Base-by-base conservation (phyloP, 2,329 filamentous ascomycete species). In the Pseudogymnoascus sp. region DNA sequence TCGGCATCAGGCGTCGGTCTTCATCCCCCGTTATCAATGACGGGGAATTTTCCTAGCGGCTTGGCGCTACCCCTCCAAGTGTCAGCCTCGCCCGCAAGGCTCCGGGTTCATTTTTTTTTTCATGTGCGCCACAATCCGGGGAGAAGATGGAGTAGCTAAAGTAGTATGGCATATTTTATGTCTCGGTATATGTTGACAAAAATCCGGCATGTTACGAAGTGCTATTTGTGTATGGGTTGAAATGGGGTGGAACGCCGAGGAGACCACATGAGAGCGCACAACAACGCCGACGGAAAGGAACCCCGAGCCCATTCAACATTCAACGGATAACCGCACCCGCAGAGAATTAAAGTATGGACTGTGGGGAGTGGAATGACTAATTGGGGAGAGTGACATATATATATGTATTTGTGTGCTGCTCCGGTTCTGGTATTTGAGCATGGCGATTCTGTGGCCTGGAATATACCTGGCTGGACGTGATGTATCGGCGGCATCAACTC, bases 21-120 rank as follows among this genome's bases (percentile, higher is more conserved):
- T 60, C 59, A 37, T 60, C 59, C 59, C 59, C 59, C 59, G 59
- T 60, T 60, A 60, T 38, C 34, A 16, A 40, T 40, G 59, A 60
- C 59, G 59, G 37, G 59, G 18, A 60, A 25, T 60, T 60, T 38
- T 10, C 2, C 23, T 60, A 40, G 59, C 16, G 59, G 59, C 34
- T 40, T 40, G 59, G 59, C 34, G 23, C 16, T 38, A 38, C 59
- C 56, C 37, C 59, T 28, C 34, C 59, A 60, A 38, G 11, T 23
- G n/a, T 40, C 59, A 60, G 59, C 59, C 59, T 60, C 37, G 37
- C 37, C 11, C 18, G 34, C 59, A 60, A 60, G 34, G 59, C 59
- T 60, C 12, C 34, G 16, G 11, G 7, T 11, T 16, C 10, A 2
- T 36, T 38, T 4, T 60, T 50, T 50, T 60, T 36, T 60, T 37